A percentile compares a stretch with the other conserved stretches of the same genome.
These are phyloP conservation scores for Microdochium nivale DNA, from an alignment of 2,329 filamentous ascomycete species.

Conservation along the genomic window DNA sequence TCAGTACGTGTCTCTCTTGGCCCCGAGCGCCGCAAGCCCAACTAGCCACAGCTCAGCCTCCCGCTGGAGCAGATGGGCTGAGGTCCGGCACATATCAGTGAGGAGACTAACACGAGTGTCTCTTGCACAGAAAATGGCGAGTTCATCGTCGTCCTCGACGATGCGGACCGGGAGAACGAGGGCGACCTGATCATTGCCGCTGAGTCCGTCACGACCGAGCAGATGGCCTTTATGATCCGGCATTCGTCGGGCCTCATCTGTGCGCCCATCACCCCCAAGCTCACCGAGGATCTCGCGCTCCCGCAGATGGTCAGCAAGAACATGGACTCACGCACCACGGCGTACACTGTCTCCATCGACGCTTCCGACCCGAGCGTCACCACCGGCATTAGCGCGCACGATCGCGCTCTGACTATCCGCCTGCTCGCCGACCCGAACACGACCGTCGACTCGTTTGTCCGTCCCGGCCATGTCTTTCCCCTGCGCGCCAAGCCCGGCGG, in stretches of 20 bases:
- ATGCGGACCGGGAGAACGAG: slow-evolving; percentile 89
- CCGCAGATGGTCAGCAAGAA: slow-evolving; percentile 75
- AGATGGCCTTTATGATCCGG: slow-evolving; percentile 95
- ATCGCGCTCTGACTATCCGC: slow-evolving; percentile 75
- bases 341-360: slow-evolving; percentile 89
- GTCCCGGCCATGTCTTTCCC: slow-evolving; percentile 87
- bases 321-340: slow-evolving; percentile 82
- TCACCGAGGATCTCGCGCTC: slow-evolving; percentile 63
- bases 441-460: slow-evolving; percentile 55
- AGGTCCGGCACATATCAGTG: no score
- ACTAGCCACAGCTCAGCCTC: no score
- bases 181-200: slow-evolving; percentile 96
- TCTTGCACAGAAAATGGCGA: slow-evolving; percentile 58
- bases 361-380: slow-evolving; percentile 62
- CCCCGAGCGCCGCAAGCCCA: no score
- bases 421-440: slow-evolving; percentile 61
- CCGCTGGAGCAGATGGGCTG: no score
- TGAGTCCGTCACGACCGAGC: slow-evolving; percentile 70
- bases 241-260: slow-evolving; percentile 88
- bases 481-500: slow-evolving; percentile 72
- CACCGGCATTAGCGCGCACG: slow-evolving; percentile 85
- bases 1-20: slow-evolving; percentile 40
- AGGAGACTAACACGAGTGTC: slow-evolving; percentile 2
- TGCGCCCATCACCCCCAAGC: slow-evolving; percentile 65
- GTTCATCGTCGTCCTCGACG: slow-evolving; percentile 94